phyloP scores from a whole-genome alignment of 345 rosid genomes.

The Cardamine chenopodiifolia region DNA sequence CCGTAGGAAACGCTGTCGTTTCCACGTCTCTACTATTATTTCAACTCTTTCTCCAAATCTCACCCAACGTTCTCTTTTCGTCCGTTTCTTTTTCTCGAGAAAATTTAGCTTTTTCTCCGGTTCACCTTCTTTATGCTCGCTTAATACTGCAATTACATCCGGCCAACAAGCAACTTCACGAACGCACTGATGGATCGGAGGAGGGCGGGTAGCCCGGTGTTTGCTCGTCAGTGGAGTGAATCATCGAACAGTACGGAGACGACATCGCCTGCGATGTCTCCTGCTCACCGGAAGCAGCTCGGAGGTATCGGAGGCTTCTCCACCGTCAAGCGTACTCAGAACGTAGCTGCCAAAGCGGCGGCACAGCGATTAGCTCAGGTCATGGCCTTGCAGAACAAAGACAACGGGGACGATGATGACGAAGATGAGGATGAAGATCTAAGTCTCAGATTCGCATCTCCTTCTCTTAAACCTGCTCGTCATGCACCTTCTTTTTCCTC shows the following conservation, averaged over 20 bases:
- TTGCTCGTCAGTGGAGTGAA: slow-evolving; percentile 90
- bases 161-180: background rate
- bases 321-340: slow-evolving; percentile 85
- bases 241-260: slow-evolving; percentile 83
- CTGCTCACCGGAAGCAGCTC: slow-evolving; percentile 74
- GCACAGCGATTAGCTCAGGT: slow-evolving; percentile 93
- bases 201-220: slow-evolving; percentile 78
- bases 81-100: slow-evolving; percentile 29
- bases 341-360: slow-evolving; percentile 97
- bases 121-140: slow-evolving; percentile 14
- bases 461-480: slow-evolving; percentile 39
- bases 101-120: slow-evolving; percentile 24
- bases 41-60: slow-evolving; percentile 35
- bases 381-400: slow-evolving; percentile 90
- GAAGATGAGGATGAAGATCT: slow-evolving; percentile 67
- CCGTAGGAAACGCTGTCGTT: slow-evolving; percentile 37
- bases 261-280: slow-evolving; percentile 83
- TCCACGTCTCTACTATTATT: background rate
- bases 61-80: slow-evolving; percentile 27
- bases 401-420: slow-evolving; percentile 73
- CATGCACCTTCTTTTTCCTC: slow-evolving; percentile 41
- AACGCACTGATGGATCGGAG: slow-evolving; percentile 75
- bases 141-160: background rate
- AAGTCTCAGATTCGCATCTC: slow-evolving; percentile 60
- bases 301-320: slow-evolving; percentile 60